Evolutionary conservation across 306 rosid species (phyloP), one percentile per base, ranked within the genome.

Genomic region (Prunus davidiana): DNA sequence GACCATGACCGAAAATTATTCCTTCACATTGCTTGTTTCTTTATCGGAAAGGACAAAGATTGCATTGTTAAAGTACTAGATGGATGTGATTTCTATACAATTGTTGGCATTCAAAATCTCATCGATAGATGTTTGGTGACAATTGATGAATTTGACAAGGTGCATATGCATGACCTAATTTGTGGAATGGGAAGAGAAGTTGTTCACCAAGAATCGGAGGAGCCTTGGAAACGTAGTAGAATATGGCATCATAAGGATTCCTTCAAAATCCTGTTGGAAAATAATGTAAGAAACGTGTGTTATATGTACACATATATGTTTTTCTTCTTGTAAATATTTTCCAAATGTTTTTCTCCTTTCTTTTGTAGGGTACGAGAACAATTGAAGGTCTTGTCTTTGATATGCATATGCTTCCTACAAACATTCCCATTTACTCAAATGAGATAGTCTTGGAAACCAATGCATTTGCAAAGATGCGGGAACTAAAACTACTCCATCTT

Each of bases 111-210:
- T 67, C 71, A 67, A 43, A 67, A 41, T 43, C 54, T 67, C 34
- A 45, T 20, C 1, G 54, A 67, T 41, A 43, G 71, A 12, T 43
- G 54, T 14, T 43, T 67, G 19, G 54, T 67, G 51, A 43, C n/a
- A 4, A 43, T 43, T 2, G 71, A 67, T 20, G 0, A 0, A 3
- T 1, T 0, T 0, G 8, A 20, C 2, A 5, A 2, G 0, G 5
- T 67, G 32, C 0, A 12, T 0, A 43, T 41, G 54, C 55, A 67
- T 12, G 32, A 41, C 2, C 0, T 67, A 54, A 20, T 67, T 1
- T 1, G 71, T 67, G 71, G 22, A 19, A 67, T 67, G 71, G 54
- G 55, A 5, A 20, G 55, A 67, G 71, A 13, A 5, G 0, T 67
- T 6, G 55, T 20, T 20, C 12, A 2, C 14, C 18, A 0, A 3